These are phyloP conservation scores for Abeoforma whisleri DNA, from an alignment of 78 protist genomes.

Conservation along the genomic window DNA sequence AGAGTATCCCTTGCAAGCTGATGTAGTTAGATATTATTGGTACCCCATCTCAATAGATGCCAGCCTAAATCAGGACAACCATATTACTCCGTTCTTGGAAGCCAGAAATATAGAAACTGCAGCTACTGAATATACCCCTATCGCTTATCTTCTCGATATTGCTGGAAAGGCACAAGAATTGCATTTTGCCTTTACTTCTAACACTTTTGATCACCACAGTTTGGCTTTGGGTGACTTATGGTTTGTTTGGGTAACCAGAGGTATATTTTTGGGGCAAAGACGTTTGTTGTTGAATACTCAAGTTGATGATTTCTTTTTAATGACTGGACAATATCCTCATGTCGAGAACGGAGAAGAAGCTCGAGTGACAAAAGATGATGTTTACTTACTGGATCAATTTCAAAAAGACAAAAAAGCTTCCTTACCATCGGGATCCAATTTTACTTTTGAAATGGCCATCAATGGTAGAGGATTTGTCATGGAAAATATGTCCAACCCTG, in stretches of 20 bases:
- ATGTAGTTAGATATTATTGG: neutral
- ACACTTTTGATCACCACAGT: neutral
- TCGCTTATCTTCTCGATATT: too few relatives aligned
- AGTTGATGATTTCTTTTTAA: neutral
- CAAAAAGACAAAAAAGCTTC: neutral
- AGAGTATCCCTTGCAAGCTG: neutral
- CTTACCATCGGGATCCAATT: slow-evolving; percentile 9
- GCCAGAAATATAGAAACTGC: neutral
- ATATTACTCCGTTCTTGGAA: neutral
- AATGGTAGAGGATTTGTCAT: neutral
- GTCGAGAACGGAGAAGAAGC: neutral
- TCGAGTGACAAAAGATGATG: neutral
- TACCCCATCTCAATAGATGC: neutral
- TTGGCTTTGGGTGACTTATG: neutral
- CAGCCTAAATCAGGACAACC: neutral
- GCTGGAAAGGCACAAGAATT: neutral
- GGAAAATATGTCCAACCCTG: neutral
- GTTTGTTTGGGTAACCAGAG: slow-evolving; percentile 19
- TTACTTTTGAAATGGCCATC: neutral
- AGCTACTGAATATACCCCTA: neutral
- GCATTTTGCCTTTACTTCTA: neutral
- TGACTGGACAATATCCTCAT: neutral
- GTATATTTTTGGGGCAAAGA: slow-evolving; percentile 9
- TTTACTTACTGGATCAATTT: neutral
- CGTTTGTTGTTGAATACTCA: slow-evolving; percentile 13